phyloP scores from a whole-genome alignment of 2,329 filamentous ascomycete genomes.

The Penicillium glabrum region DNA sequence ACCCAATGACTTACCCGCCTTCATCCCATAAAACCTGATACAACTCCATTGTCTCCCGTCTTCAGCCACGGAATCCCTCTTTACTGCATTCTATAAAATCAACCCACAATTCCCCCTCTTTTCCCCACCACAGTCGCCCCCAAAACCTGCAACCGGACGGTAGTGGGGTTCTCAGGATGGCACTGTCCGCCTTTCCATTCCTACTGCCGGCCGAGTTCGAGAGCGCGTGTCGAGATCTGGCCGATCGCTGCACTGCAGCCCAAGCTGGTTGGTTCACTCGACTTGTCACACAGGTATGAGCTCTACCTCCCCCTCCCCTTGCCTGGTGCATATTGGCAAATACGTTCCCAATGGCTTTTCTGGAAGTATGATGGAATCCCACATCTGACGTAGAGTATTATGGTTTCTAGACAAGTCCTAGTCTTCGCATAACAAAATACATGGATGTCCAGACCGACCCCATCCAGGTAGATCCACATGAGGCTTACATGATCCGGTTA shows the following conservation, averaged over 20 bases:
- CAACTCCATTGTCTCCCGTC: background rate
- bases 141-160: conserved; percentile 6
- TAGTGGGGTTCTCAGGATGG: conserved; percentile 1
- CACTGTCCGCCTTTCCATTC: conserved; percentile 55
- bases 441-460: conserved; percentile 14
- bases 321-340: background rate
- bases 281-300: conserved; percentile 31
- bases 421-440: conserved; percentile 31
- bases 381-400: background rate
- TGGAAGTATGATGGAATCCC: background rate
- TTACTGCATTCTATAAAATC: too few species aligned
- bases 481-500: conserved; percentile 12
- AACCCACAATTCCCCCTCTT: background rate
- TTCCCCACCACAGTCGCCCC: background rate
- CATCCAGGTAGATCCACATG: conserved; percentile 1
- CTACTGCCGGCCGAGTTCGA: conserved; percentile 63
- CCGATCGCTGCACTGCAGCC: conserved; percentile 34
- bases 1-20: background rate
- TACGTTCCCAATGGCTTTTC: background rate
- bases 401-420: conserved; percentile 22
- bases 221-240: conserved; percentile 62
- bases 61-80: background rate
- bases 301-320: conserved; percentile 4
- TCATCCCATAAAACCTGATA: background rate
- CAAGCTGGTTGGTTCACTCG: conserved; percentile 52